Base-by-base conservation (phyloP, 176 grass and related monocot species). In the Triticum turgidum region DNA sequence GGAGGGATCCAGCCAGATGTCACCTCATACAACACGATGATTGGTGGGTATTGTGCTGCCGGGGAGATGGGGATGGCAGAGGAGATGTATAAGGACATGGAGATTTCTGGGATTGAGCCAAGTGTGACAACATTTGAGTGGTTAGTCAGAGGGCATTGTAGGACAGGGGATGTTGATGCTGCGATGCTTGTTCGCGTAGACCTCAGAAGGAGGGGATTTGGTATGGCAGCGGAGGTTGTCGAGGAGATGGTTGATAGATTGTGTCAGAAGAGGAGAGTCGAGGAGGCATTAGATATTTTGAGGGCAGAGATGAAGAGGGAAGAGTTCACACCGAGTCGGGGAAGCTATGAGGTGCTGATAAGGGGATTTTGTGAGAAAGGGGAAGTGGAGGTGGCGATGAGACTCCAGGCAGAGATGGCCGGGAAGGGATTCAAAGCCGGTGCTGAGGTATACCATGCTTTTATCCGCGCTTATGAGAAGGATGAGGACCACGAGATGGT, bases 361-460 rank as follows among this genome's bases (percentile, higher is more conserved):
- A 73, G 39, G 20, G 75, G 82, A 15, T 87, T 92, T 41, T 97
- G 87, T 73, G 90, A 88, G 65, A 10, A 80, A 73, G 90, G 87
- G 49, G 71, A 90, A 15, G 18, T 94, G 30, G 88, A 90, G 51
- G 73, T 89, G 88, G 95, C 95, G 10, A 58, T 86, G 79, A 91
- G 65, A 84, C 82, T 94, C 69, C 89, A 92, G 86, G 92, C 87
- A 25, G 87, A 95, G 87, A 90, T 97, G 92, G 87, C 85, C 58
- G 80, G 93, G 63, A 88, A 91, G 79, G 92, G 92, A 22, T 90
- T 86, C 62, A 86, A 82, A 33, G 80, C 83, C 82, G 80, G 87
- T 47, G 34, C 15, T 3, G n/a, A 89, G 56, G 79, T 92, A 45
- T 92, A 94, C 73, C 47, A 20, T 86, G 62, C 84, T 15, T 89